Evolutionary conservation across 202 grass and related monocot genomes (phyloP).

Genomic region (Elaeis oleifera): DNA sequence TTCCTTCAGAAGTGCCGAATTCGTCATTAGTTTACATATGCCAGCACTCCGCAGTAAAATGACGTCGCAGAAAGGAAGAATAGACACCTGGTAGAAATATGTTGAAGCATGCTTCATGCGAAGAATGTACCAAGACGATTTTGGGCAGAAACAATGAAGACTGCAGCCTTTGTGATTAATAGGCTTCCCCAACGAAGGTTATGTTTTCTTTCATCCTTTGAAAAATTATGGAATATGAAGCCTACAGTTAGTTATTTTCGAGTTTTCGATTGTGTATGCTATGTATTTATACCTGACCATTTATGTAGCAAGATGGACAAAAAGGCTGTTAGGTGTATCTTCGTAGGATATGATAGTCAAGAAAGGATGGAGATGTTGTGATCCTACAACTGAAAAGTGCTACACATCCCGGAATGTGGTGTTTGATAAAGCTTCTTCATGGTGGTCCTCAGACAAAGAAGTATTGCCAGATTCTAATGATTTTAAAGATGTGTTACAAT

Average conservation of each 20-base stretch:
- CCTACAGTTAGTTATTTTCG: neutral
- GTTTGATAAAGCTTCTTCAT: slow-evolving; percentile 17
- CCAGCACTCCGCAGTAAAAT: slow-evolving; percentile 19
- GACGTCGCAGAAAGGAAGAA: neutral
- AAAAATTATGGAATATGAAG: neutral
- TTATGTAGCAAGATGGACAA: slow-evolving; percentile 11
- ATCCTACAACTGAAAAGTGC: neutral
- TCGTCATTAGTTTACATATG: neutral
- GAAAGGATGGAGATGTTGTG: slow-evolving; percentile 22
- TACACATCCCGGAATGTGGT: slow-evolving; percentile 20
- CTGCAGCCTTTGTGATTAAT: slow-evolving; percentile 1
- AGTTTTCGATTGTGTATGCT: slow-evolving; percentile 10
- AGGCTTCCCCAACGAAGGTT: slow-evolving; percentile 1
- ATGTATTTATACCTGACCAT: slow-evolving; percentile 15
- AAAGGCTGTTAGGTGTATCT: neutral
- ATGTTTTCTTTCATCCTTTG: slow-evolving; percentile 1
- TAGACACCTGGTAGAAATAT: neutral
- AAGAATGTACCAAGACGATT: slow-evolving; percentile 21
- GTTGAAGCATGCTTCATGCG: neutral
- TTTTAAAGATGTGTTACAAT: too few relatives aligned
- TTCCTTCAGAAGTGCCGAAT: neutral
- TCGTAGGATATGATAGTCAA: slow-evolving; percentile 13
- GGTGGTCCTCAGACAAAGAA: slow-evolving; percentile 3
- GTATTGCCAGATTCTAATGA: too few relatives aligned
- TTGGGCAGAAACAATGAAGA: slow-evolving; percentile 20